Base-by-base conservation (phyloP, 345 rosid genomes). In the Cardamine resedifolia region DNA sequence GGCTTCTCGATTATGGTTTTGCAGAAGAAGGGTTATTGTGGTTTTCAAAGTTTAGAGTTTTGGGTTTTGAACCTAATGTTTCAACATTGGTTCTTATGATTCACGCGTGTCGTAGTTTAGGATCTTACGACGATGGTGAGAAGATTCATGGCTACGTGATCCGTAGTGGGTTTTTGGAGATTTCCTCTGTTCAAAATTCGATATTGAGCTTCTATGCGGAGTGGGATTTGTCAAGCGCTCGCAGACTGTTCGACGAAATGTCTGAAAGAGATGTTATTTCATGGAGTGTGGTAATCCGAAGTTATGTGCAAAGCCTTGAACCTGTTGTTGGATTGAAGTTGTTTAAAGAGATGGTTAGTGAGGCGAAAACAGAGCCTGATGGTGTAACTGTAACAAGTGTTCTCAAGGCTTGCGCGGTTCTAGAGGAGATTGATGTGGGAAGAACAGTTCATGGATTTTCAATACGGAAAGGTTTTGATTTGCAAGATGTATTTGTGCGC, bases 211-310 rank as follows among this genome's bases (percentile, higher is more conserved):
- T 73, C 45, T 84, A 89, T 7, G 77, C 34, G 11, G 80, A 76
- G 7, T 47, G 16, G 51, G 81, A 81, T 38, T 67, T 48, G 19
- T 62, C n/a, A 7, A 47, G 52, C 36, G 96, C 89, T 26, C 79
- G 67, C 11, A 73, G n/a, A 36, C 58, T 88, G 83, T 92, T 92
- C 59, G 96, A 85, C 53, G 92, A 88, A 84, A 92, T 86, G 88
- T 75, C 67, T 38, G 82, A 76, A 0, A 85, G 75, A 81, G 94
- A 85, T 59, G 87, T 86, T 48, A 81, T 86, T 56, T 85, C 90
- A 5, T 87, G 90, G 91, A 87, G 89, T 77, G 80, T 84, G 64
- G 75, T 84, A 68, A 86, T 89, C 1, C 72, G 72, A 43, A 88
- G 88, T 39, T 82, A 82, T 83, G 80, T 81, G 75, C 81, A 79